phyloP scores from a whole-genome alignment of 192 early-diverging fungal species.

The Coemansia reversa region DNA sequence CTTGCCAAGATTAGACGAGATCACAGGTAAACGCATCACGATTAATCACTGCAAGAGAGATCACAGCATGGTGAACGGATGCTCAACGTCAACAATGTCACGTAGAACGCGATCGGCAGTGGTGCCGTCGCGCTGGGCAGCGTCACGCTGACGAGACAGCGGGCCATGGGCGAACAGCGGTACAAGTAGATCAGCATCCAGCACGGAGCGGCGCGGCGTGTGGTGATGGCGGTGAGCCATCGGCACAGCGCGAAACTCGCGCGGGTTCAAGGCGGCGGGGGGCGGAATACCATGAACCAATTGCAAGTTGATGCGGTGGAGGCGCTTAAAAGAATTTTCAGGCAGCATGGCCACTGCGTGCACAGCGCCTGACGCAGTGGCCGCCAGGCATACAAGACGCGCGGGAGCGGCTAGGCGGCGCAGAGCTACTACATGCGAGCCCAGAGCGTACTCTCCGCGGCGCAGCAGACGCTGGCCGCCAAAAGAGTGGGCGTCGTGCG shows the following conservation, averaged over 20 bases:
- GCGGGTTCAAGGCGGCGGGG: conserved; percentile 86
- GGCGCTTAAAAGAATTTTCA: conserved; percentile 90
- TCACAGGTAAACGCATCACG: too few relatives aligned
- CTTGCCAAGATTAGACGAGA: background rate
- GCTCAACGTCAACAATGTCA: conserved; percentile 38
- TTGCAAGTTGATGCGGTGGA: conserved; percentile 79
- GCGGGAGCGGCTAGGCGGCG: conserved; percentile 52
- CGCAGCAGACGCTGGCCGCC: conserved; percentile 86
- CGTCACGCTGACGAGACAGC: conserved; percentile 70
- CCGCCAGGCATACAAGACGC: conserved; percentile 57
- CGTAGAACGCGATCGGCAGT: conserved; percentile 68
- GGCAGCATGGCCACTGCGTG: conserved; percentile 60
- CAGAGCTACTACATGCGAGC: conserved; percentile 71
- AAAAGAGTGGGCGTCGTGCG: conserved; percentile 85
- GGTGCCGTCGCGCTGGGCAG: conserved; percentile 88
- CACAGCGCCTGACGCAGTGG: conserved; percentile 25
- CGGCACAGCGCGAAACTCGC: conserved; percentile 70
- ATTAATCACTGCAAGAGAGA: background rate
- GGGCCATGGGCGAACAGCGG: conserved; percentile 67
- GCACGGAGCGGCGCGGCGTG: conserved; percentile 72
- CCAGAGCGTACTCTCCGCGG: conserved; percentile 85
- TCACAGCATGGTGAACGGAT: conserved; percentile 9
- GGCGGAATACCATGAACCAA: conserved; percentile 82
- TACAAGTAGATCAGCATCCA: conserved; percentile 86
- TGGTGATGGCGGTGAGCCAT: conserved; percentile 65